Base-by-base conservation (phyloP, 2,329 filamentous ascomycete genomes). In the Orbilia javanica region DNA sequence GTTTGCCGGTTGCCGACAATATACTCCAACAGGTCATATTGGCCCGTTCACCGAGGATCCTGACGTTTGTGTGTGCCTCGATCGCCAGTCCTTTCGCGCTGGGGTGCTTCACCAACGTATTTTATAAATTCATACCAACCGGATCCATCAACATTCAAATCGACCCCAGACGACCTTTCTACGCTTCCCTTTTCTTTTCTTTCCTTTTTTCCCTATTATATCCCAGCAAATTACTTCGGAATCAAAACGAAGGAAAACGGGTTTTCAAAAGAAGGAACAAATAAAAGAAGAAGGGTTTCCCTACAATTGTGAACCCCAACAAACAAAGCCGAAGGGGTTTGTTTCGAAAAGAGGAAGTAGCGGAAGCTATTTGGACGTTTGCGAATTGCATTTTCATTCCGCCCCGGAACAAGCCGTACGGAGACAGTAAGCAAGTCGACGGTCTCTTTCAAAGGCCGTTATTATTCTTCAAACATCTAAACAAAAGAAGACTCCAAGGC, bases 291-390 rank as follows among this genome's bases (percentile, higher is more conserved):
- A 50, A 25, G 4, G 20, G 20, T 13, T 13, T 20, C 10, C 15
- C 25, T 18, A 18, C 34, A n/a, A 11, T 50, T 27, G 11, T 39
- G n/a, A 60, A 27, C 10, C 42, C 31, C 55, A 34, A 67, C 48
- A 67, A 53, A 53, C 46, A 46, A 68, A 57, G 20, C 64, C 34
- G 64, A 57, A 44, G 20, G 39, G 39, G 22, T 60, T 60, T 55
- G 46, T 34, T n/a, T 42, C 31, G 31, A 25, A 55, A 60, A 60
- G 53, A 60, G 53, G 27, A 42, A 29, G 42, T 39, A 53, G 44
- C 66, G 73, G 48, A 77, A 67, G 48, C 50, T 46, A 65, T 70
- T 76, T 70, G 36, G 72, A 70, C 65, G 65, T 70, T 76, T 76
- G 65, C 72, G 57, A 70, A 65, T 50, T 71, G 71, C 73, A 77